Evolutionary conservation across 441 rosid species (phyloP).

Genomic region (Populus hybrid): DNA sequence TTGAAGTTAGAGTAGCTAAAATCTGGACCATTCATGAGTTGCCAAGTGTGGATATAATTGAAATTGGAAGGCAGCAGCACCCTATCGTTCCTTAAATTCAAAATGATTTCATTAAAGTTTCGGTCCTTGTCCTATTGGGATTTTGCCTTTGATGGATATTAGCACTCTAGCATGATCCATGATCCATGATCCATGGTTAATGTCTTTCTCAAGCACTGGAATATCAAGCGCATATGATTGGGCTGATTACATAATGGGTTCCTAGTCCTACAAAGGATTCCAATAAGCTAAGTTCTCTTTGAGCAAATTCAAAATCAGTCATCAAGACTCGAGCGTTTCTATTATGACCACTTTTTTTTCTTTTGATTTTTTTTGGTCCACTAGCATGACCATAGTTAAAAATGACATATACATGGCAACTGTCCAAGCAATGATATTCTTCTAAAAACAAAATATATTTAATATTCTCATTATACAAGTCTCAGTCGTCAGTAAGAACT

Average conservation of each 20-base stretch:
- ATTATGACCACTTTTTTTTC: too few species aligned
- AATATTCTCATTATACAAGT: not conserved
- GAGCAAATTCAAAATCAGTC: not conserved
- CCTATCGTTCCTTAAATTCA: not conserved
- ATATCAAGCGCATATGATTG: not conserved
- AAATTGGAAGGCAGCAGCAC: not conserved
- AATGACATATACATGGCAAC: not conserved
- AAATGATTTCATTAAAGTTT: too few species aligned
- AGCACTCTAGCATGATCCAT: not conserved
- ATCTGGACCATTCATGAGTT: not conserved
- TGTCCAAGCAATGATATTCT: too few species aligned
- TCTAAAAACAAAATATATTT: too few species aligned
- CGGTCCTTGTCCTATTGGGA: too few species aligned
- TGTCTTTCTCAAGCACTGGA: not conserved
- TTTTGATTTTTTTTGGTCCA: too few species aligned
- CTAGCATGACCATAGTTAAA: not conserved
- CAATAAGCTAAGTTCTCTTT: not conserved
- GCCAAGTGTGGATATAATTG: not conserved
- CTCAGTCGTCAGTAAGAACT: not conserved
- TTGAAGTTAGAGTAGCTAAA: not conserved
- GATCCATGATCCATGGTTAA: not conserved
- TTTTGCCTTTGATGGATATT: not conserved
- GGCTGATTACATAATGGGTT: not conserved
- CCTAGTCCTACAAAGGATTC: not conserved
- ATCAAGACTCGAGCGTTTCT: too few species aligned